Base-by-base conservation (phyloP, 148 eudicot genomes). In the Dianthus caryophyllus region DNA sequence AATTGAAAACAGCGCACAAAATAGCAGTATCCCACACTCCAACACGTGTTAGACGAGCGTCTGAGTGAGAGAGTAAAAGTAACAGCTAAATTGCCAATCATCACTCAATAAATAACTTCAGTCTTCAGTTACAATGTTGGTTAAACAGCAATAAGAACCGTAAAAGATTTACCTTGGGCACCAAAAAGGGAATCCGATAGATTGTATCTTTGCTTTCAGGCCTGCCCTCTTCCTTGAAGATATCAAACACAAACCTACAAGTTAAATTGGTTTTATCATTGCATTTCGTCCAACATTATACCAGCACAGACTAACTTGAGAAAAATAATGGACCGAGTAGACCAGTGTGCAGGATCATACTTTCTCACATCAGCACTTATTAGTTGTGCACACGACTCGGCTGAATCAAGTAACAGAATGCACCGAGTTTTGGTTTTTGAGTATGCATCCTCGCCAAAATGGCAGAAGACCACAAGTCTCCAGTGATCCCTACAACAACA, bases 331-430 rank as follows among this genome's bases (percentile, higher is more conserved):
- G 56, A 54, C 41, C 5, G 22, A 5, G 13, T 13, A n/a, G 15
- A 41, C 31, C 9, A 43, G 69, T 13, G 24, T 30, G 30, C 8
- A 29, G 18, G 50, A 70, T 25, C 65, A 30, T 76, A 88, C 95
- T 76, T 85, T 74, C 88, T 80, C 65, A 88, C 64, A 17, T 64
- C 67, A 22, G 83, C 79, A 74, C 71, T 84, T 71, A 87, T 75
- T 44, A 74, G 25, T 61, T 38, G 74, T 43, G 73, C 78, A 70
- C 80, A 69, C 26, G 48, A 65, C 54, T 76, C 76, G 59, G 83
- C 55, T 30, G 96, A 87, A 74, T 89, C 96, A 22, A 89, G 79
- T 75, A 89, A 77, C 69, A 89, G 62, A 77, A 89, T 89, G 80
- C 90, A 83, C 12, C 83, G 84, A 26, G 72, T 75, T 69, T 60